Conservation (phyloP, 2,329 filamentous ascomycete genomes). For the Samsoniella hepiali region DNA sequence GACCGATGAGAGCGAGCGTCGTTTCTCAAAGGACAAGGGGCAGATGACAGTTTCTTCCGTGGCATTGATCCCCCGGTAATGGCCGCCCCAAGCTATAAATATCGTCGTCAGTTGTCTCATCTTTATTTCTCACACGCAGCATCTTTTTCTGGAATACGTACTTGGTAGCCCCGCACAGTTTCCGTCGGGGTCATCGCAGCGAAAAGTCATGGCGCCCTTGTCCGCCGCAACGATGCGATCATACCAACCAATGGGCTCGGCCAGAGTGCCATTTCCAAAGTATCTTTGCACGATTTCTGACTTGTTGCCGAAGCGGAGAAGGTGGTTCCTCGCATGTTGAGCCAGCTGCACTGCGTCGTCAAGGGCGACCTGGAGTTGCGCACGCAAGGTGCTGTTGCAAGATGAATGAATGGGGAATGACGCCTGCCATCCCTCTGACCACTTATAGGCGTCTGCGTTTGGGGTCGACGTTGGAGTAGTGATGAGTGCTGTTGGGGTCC, state of each 20-base stretch:
- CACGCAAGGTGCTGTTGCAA: slow-evolving; percentile 60
- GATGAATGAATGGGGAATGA: slow-evolving; percentile 57
- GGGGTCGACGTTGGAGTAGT: slow-evolving; percentile 21
- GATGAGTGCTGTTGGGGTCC: slow-evolving; percentile 24
- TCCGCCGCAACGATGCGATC: slow-evolving; percentile 58
- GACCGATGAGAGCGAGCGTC: slow-evolving; percentile 55
- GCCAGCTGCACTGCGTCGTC: slow-evolving; percentile 57
- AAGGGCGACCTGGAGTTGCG: slow-evolving; percentile 54
- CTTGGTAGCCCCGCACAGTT: slow-evolving; percentile 55
- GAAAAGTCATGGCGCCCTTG: slow-evolving; percentile 56
- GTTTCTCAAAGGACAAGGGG: slow-evolving; percentile 55
- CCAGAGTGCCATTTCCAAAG: slow-evolving; percentile 59
- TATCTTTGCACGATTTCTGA: slow-evolving; percentile 63
- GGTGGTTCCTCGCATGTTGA: slow-evolving; percentile 60
- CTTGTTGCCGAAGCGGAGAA: slow-evolving; percentile 53
- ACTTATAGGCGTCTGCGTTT: slow-evolving; percentile 29
- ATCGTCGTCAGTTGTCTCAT: background rate
- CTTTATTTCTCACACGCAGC: background rate
- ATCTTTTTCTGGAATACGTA: slow-evolving; percentile 24
- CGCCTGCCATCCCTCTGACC: slow-evolving; percentile 33
- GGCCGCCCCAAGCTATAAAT: slow-evolving; percentile 58
- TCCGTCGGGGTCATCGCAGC: slow-evolving; percentile 65
- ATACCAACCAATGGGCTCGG: slow-evolving; percentile 59
- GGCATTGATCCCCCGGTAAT: slow-evolving; percentile 64
- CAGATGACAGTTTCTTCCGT: slow-evolving; percentile 69